Evolutionary conservation across 1,139 yeast genomes (phyloP), one percentile per base, ranked within the genome.

Genomic region (Entelexis sorbosivorans): DNA sequence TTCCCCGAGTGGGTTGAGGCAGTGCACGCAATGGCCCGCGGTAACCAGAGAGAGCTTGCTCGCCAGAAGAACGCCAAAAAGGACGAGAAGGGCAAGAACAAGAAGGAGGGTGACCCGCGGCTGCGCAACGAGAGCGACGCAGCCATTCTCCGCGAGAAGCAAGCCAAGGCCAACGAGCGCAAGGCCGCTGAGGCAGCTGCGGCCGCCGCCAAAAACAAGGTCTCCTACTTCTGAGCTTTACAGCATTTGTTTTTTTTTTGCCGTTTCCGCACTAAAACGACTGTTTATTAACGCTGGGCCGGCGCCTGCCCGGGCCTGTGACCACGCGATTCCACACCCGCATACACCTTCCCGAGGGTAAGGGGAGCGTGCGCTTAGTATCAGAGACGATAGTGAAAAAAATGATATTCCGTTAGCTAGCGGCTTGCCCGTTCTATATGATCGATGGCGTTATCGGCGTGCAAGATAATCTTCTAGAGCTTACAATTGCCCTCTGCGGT

Each of bases 1-100:
- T 31, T 40, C 34, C 44, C 44, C 17, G 11, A 19, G 13, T 3
- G 35, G 35, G 35, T 17, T 16, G 29, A 32, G 13, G 31, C 38
- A 31, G 19, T 8, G 43, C 2, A 11, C 6, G 11, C 29, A 50
- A 89, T 89, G 97, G 82, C 95, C 49, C 78, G 98, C 73, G 98
- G 98, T 32, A 91, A 91, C 69, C 97, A 91, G 70, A 78, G 98
- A 67, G 98, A 91, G 48, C 76, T 85, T 62, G 96, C 96, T 29
- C 77, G 98, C 65, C 88, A 82, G 55, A 89, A 86, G 71, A 87
- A 86, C 69, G 67, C 71, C 65, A 91, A 89, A 73, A 89, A 89
- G 69, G 82, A 77, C 63, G 83, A 78, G 40, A 69, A 71, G 28
- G 81, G 82, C 66, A 73, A 70, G 61, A 76, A 75, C 65, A 86